Conservation (phyloP, 345 rosid species). For the Hypericum androsaemum region DNA sequence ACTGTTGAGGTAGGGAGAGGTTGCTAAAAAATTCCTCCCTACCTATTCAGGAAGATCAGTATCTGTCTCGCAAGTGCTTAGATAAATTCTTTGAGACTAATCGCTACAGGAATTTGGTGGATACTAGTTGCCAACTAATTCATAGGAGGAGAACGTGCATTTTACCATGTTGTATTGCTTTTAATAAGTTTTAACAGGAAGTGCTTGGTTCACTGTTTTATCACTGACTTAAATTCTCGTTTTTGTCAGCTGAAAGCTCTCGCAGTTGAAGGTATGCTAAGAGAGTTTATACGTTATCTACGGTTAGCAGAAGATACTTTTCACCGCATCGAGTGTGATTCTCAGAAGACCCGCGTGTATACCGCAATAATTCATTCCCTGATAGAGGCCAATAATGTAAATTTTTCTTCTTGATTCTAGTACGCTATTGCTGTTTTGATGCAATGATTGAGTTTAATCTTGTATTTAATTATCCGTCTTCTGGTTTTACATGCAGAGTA, state of each 20-base stretch:
- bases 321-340: conserved; percentile 15
- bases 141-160: too few species aligned
- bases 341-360: conserved; percentile 37
- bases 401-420: neutral
- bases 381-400: conserved; percentile 51
- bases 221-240: conserved; percentile 2
- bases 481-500: conserved; percentile 35
- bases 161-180: too few species aligned
- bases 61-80: too few species aligned
- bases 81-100: too few species aligned
- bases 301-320: conserved; percentile 38
- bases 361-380: conserved; percentile 56
- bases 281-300: conserved; percentile 45
- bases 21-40: too few species aligned
- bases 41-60: too few species aligned
- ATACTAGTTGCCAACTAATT: too few species aligned
- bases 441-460: neutral
- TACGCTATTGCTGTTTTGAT: neutral
- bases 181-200: neutral
- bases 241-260: conserved; percentile 65
- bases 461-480: conserved; percentile 11
- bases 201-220: neutral
- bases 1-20: too few species aligned
- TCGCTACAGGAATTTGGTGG: too few species aligned
- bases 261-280: conserved; percentile 69